Evolutionary conservation across 768 basidiomycete genomes (phyloP).

Genomic region (Mycena olivaceomarginata): DNA sequence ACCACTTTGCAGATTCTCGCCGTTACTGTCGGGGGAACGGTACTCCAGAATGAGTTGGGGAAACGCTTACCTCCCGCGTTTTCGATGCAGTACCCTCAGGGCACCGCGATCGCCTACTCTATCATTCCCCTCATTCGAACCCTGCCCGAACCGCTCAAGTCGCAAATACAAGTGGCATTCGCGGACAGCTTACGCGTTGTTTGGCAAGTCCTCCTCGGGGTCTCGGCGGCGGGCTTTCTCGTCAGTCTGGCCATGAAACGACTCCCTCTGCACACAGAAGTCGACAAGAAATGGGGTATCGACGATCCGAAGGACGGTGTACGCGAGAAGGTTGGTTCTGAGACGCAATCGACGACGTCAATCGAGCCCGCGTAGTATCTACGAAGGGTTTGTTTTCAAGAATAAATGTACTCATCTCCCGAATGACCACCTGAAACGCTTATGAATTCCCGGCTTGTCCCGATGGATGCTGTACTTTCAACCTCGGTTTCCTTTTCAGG

Average conservation of each 20-base stretch:
- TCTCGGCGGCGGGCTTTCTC: slow-evolving; percentile 55
- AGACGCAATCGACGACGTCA: not conserved
- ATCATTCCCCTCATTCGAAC: slow-evolving; percentile 59
- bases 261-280: slow-evolving; percentile 50
- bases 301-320: not conserved
- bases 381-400: not conserved
- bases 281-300: slow-evolving; percentile 51
- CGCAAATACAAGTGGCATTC: slow-evolving; percentile 61
- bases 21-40: slow-evolving; percentile 63
- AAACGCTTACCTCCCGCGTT: slow-evolving; percentile 61
- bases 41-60: slow-evolving; percentile 67
- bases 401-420: not conserved
- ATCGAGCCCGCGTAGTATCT: not conserved
- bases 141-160: slow-evolving; percentile 53
- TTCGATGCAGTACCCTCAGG: slow-evolving; percentile 52
- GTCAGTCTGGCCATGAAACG: slow-evolving; percentile 54
- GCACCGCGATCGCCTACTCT: slow-evolving; percentile 61
- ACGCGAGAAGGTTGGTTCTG: not conserved
- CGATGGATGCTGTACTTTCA: too few relatives aligned
- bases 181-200: slow-evolving; percentile 56
- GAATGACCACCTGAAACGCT: too few relatives aligned
- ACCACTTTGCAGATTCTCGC: slow-evolving; percentile 16
- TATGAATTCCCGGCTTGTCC: too few relatives aligned
- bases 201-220: slow-evolving; percentile 61
- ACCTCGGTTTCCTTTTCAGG: too few relatives aligned